Percentiles rank a stretch among this genome's conserved stretches.
phyloP scores from a whole-genome alignment of 2,329 filamentous ascomycete genomes.

The Colletotrichum sp. region DNA sequence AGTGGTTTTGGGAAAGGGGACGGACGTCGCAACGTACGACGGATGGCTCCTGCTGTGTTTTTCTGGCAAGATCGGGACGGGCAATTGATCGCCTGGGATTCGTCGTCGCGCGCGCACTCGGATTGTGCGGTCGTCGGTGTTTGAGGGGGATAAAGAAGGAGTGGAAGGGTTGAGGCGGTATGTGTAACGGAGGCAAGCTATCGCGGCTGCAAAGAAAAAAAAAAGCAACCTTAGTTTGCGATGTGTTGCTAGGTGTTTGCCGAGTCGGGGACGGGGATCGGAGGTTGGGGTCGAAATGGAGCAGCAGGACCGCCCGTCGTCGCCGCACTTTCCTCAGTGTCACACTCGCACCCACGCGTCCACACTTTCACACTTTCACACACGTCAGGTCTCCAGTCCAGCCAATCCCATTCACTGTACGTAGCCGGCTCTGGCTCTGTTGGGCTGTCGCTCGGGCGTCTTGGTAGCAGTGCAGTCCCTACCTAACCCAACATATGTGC shows the following conservation, averaged over 20 bases:
- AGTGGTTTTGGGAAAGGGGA: neutral
- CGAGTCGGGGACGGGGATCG: slow-evolving; percentile 10
- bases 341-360: neutral
- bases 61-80: neutral
- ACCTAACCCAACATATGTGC: neutral
- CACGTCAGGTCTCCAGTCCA: neutral
- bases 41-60: neutral
- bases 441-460: neutral
- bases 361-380: neutral
- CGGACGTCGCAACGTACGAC: neutral
- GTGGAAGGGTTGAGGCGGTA: neutral
- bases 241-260: slow-evolving; percentile 6
- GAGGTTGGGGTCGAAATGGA: slow-evolving; percentile 20
- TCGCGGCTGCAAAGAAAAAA: neutral
- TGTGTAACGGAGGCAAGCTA: neutral
- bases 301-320: neutral
- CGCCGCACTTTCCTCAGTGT: neutral
- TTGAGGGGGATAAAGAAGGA: neutral
- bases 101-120: neutral
- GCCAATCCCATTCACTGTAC: neutral
- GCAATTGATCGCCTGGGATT: neutral
- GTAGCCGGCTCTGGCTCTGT: neutral
- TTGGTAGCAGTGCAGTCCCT: neutral
- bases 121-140: neutral
- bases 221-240: slow-evolving; percentile 3